phyloP scores from a whole-genome alignment of 345 rosid species.

The Populus davidiana region DNA sequence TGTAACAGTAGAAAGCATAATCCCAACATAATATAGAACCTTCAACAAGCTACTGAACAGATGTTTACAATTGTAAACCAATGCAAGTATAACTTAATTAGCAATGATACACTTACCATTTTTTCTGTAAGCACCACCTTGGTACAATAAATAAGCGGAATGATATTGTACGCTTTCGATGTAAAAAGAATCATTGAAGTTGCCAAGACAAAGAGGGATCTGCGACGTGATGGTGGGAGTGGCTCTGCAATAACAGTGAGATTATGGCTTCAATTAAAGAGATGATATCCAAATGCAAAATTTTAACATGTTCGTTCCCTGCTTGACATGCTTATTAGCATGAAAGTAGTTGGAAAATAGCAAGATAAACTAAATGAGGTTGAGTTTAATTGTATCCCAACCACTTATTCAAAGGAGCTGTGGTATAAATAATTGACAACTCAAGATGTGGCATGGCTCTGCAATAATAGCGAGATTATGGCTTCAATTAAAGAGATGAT shows the following conservation, averaged over 20 bases:
- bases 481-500: constrained; percentile 5
- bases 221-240: constrained; percentile 71
- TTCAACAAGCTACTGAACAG: not conserved
- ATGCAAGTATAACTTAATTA: constrained; percentile 1
- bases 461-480: constrained; percentile 24
- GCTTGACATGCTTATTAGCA: not conserved
- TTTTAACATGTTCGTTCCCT: not conserved
- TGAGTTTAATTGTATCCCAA: not conserved
- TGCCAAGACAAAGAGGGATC: constrained; percentile 83
- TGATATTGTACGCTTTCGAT: constrained; percentile 63
- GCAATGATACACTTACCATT: constrained; percentile 39
- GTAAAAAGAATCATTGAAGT: constrained; percentile 86
- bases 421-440: not conserved
- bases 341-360: not conserved
- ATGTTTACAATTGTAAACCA: constrained; percentile 5
- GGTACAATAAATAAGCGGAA: constrained; percentile 50
- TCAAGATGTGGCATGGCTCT: constrained; percentile 37
- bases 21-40: not conserved
- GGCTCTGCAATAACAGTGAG: constrained; percentile 50
- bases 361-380: not conserved
- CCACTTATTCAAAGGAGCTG: not conserved
- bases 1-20: not conserved
- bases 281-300: not conserved
- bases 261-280: not conserved
- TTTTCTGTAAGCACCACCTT: constrained; percentile 55